phyloP scores from a whole-genome alignment of 192 early-diverging fungal species.

The Backusella tarrabulga region DNA sequence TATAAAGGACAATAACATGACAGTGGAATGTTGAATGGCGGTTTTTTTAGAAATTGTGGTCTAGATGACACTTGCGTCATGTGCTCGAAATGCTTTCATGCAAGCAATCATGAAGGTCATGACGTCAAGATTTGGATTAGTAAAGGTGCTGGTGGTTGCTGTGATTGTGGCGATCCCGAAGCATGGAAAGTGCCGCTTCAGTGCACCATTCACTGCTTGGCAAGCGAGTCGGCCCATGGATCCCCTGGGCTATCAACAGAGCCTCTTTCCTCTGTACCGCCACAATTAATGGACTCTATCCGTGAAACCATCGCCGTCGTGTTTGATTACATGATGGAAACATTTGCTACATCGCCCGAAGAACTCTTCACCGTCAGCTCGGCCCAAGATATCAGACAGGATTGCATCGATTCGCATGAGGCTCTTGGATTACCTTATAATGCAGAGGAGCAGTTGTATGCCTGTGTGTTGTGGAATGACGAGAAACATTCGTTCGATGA shows the following conservation, averaged over 20 bases:
- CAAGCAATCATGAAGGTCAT: conserved; percentile 90
- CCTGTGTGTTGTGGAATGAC: conserved; percentile 95
- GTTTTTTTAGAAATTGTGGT: conserved; percentile 75
- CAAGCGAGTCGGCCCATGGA: background rate
- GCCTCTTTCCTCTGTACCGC: conserved; percentile 43
- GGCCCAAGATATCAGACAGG: conserved; percentile 11
- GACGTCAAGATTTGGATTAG: conserved; percentile 88
- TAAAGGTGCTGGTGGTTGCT: conserved; percentile 86
- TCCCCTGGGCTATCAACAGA: conserved; percentile 2
- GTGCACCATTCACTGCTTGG: conserved; percentile 79
- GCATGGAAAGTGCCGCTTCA: conserved; percentile 88
- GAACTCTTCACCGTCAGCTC: conserved; percentile 5
- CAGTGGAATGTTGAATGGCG: background rate
- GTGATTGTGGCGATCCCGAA: conserved; percentile 97
- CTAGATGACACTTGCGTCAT: conserved; percentile 97
- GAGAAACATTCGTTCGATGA: conserved; percentile 93
- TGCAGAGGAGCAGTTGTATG: conserved; percentile 43
- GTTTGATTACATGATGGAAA: conserved; percentile 90
- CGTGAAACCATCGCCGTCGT: conserved; percentile 80
- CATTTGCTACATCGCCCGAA: conserved; percentile 62
- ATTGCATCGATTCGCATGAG: conserved; percentile 12
- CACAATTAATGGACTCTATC: conserved; percentile 62
- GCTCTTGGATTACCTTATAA: conserved; percentile 13
- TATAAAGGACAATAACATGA: background rate
- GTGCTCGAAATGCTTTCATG: conserved; percentile 91